Percentiles rank a stretch among this genome's conserved stretches.
Conservation (phyloP, 805 yeast genomes). For the Yamadazyma insecticola region DNA sequence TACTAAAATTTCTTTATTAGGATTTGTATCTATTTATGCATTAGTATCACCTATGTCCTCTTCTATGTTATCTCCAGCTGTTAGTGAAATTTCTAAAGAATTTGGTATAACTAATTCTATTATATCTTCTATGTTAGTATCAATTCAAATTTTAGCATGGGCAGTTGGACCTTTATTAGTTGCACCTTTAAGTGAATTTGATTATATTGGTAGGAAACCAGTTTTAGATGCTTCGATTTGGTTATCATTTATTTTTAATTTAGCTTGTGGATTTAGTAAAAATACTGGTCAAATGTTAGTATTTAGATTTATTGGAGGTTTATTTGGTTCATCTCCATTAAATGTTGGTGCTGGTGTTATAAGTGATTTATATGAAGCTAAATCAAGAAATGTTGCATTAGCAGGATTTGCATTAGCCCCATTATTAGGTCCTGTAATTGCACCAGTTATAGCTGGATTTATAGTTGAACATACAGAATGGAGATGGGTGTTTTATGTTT, state of each 20-base stretch:
- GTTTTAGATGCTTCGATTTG: slow-evolving; percentile 31
- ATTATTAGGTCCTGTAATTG: slow-evolving; percentile 33
- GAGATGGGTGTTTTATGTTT: slow-evolving; percentile 35
- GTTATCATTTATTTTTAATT: slow-evolving; percentile 29
- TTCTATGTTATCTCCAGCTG: slow-evolving; percentile 36
- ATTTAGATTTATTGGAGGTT: slow-evolving; percentile 31
- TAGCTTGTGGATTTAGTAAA: slow-evolving; percentile 33
- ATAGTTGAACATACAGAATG: slow-evolving; percentile 27
- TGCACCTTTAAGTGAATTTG: slow-evolving; percentile 36
- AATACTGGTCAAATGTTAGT: slow-evolving; percentile 29
- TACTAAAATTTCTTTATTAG: slow-evolving; percentile 18
- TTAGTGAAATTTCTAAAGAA: slow-evolving; percentile 22
- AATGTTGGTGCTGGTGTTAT: slow-evolving; percentile 38
- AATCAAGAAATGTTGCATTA: slow-evolving; percentile 27
- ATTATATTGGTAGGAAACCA: slow-evolving; percentile 30
- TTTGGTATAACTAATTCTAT: slow-evolving; percentile 22
- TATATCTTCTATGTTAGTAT: slow-evolving; percentile 27
- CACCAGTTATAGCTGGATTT: slow-evolving; percentile 34
- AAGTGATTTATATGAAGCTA: slow-evolving; percentile 32
- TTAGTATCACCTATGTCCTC: slow-evolving; percentile 39
- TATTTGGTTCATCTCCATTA: slow-evolving; percentile 35
- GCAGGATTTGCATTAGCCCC: slow-evolving; percentile 37
- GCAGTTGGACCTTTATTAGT: slow-evolving; percentile 36
- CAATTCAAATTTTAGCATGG: slow-evolving; percentile 36
- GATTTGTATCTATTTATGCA: slow-evolving; percentile 31